Conservation (phyloP, 2,329 filamentous ascomycete species). For the Penicillium sp. region DNA sequence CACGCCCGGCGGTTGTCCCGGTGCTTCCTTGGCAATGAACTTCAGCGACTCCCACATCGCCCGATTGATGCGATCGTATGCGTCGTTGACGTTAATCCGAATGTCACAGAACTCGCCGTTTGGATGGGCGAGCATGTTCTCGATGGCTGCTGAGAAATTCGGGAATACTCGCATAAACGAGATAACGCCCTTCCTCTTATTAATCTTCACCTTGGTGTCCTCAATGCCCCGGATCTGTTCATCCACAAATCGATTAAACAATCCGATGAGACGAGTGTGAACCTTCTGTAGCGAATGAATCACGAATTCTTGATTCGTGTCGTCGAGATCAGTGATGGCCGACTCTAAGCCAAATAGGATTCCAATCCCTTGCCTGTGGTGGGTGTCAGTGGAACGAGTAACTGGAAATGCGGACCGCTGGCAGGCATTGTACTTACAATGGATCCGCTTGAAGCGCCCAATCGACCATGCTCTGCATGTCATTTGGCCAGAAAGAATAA, state of each 20-base stretch:
- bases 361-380: conserved; percentile 75
- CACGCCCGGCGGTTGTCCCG: conserved; percentile 54
- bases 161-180: conserved; percentile 94
- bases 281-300: conserved; percentile 75
- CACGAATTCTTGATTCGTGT: conserved; percentile 91
- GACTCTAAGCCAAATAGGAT: conserved; percentile 77
- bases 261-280: conserved; percentile 67
- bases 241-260: conserved; percentile 86
- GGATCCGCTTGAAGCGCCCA: conserved; percentile 80
- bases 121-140: conserved; percentile 69
- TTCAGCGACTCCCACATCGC: conserved; percentile 97
- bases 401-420: background rate
- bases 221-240: conserved; percentile 94
- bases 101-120: conserved; percentile 62
- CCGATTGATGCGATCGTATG: conserved; percentile 84
- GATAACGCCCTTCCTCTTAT: conserved; percentile 96
- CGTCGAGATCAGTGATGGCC: conserved; percentile 73
- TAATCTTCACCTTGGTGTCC: conserved; percentile 98
- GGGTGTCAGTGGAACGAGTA: conserved; percentile 26
- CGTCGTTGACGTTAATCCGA: conserved; percentile 75
- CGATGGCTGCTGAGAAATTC: conserved; percentile 74
- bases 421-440: conserved; percentile 59
- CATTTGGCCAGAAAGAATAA: conserved; percentile 75
- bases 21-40: conserved; percentile 77
- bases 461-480: conserved; percentile 75